Conservation (phyloP, 495 filamentous ascomycete genomes). For the Hypoxylon crocopeplum region DNA sequence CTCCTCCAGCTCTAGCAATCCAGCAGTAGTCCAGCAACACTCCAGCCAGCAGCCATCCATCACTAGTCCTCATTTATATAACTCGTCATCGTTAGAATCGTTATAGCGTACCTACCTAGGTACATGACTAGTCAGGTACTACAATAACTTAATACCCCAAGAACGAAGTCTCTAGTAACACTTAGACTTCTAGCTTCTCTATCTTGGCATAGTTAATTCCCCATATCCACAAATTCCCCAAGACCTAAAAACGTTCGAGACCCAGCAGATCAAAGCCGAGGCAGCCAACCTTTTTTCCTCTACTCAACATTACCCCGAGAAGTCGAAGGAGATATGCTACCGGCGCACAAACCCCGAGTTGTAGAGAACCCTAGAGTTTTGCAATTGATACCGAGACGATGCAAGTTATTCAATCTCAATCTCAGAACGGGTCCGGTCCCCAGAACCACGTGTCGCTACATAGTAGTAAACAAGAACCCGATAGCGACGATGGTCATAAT, state of each 20-base stretch:
- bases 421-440: slow-evolving; percentile 23
- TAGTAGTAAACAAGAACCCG: slow-evolving; percentile 33
- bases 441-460: slow-evolving; percentile 27
- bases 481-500: slow-evolving; percentile 42
- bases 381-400: slow-evolving; percentile 37
- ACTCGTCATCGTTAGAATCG: no score
- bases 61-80: no score
- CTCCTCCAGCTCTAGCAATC: no score
- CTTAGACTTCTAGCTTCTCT: no score
- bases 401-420: slow-evolving; percentile 24
- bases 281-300: slow-evolving; percentile 24
- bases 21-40: no score
- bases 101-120: slow-evolving; percentile 1
- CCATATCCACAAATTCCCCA: slow-evolving; percentile 28
- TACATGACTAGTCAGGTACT: slow-evolving; percentile 29
- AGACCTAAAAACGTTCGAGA: slow-evolving; percentile 17
- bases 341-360: slow-evolving; percentile 35
- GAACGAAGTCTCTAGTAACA: background rate
- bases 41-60: no score
- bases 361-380: slow-evolving; percentile 19
- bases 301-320: slow-evolving; percentile 58
- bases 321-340: slow-evolving; percentile 32
- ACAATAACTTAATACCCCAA: background rate
- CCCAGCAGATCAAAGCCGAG: slow-evolving; percentile 14
- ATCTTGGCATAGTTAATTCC: slow-evolving; percentile 17